Conservation (phyloP, 495 filamentous ascomycete genomes). For the Annulohypoxylon moriforme region DNA sequence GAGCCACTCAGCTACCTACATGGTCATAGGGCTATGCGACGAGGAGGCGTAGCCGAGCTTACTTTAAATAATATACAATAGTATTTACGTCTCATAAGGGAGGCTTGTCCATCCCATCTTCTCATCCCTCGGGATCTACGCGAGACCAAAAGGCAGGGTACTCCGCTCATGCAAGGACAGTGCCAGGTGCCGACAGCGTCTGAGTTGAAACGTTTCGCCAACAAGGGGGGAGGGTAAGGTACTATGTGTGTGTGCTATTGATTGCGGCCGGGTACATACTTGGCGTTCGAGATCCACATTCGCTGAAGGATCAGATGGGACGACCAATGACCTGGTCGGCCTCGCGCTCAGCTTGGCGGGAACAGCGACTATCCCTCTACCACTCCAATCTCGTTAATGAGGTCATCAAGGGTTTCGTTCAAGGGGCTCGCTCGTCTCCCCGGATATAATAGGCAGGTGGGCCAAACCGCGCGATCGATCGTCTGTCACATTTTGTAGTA, state of each 20-base stretch:
- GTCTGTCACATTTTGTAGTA: slow-evolving; percentile 4
- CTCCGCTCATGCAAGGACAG: slow-evolving; percentile 18
- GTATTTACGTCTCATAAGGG: slow-evolving; percentile 1
- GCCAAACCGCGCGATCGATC: slow-evolving; percentile 20
- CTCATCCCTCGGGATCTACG: slow-evolving; percentile 26
- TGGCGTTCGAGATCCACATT: slow-evolving; percentile 19
- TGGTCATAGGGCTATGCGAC: slow-evolving; percentile 21
- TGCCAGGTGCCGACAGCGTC: slow-evolving; percentile 12
- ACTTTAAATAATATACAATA: slow-evolving; percentile 5
- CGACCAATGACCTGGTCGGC: slow-evolving; percentile 24
- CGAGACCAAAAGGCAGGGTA: slow-evolving; percentile 1
- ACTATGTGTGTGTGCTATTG: not conserved
- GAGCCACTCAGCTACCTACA: not conserved
- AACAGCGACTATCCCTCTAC: slow-evolving; percentile 4
- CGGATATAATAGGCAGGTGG: slow-evolving; percentile 35
- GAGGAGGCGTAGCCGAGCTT: slow-evolving; percentile 15
- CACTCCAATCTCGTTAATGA: slow-evolving; percentile 27
- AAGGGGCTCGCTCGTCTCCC: slow-evolving; percentile 15
- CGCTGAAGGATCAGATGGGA: not conserved
- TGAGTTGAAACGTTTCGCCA: slow-evolving; percentile 39
- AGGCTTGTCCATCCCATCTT: not conserved
- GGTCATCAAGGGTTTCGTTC: slow-evolving; percentile 11
- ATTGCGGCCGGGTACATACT: not conserved
- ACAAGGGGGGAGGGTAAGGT: slow-evolving; percentile 17
- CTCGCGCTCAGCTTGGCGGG: slow-evolving; percentile 29